Evolutionary conservation across 1,284 basidiomycete genomes (phyloP).

Genomic region (Ceratobasidium sp.): DNA sequence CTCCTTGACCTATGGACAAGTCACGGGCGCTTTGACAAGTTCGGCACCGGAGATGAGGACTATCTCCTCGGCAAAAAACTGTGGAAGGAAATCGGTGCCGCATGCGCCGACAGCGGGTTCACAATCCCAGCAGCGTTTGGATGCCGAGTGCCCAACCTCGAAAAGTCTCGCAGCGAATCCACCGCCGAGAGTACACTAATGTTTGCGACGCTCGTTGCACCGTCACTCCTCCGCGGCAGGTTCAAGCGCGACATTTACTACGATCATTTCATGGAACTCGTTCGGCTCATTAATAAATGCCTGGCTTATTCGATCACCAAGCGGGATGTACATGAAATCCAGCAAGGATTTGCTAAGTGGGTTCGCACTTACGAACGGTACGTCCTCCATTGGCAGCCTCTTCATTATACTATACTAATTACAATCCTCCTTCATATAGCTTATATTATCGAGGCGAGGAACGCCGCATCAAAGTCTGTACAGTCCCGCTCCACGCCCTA

Average conservation of each 20-base stretch:
- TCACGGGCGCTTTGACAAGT: neutral
- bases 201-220: constrained; percentile 28
- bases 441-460: constrained; percentile 7
- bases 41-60: constrained; percentile 52
- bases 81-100: constrained; percentile 60
- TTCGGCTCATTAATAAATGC: constrained; percentile 60
- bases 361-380: constrained; percentile 26
- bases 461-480: constrained; percentile 6
- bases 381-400: neutral
- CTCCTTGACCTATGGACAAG: constrained; percentile 46
- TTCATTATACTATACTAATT: neutral
- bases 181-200: constrained; percentile 56
- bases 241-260: constrained; percentile 53
- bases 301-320: constrained; percentile 59
- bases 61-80: neutral
- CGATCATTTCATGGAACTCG: constrained; percentile 61
- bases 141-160: constrained; percentile 59
- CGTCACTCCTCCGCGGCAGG: constrained; percentile 20
- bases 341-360: constrained; percentile 24
- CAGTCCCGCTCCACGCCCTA: constrained; percentile 34
- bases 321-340: constrained; percentile 54
- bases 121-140: constrained; percentile 63
- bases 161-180: constrained; percentile 52
- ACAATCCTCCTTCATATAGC: neutral
- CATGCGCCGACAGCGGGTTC: constrained; percentile 54